Evolutionary conservation across 2,329 filamentous ascomycete species (phyloP).

Genomic region (Claviceps arundinis): DNA sequence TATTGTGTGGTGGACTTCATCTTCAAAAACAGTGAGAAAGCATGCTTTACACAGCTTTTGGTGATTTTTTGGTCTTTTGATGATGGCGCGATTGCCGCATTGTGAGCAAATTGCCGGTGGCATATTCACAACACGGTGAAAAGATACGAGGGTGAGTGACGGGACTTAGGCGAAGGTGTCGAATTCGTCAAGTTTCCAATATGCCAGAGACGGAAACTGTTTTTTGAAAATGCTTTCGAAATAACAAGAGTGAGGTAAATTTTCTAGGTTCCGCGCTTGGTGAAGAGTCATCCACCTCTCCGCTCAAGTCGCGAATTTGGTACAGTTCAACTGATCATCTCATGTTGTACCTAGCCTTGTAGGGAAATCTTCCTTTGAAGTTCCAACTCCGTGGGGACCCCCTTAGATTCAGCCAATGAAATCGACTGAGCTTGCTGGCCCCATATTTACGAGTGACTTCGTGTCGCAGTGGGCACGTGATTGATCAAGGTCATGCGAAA

Average conservation of each 20-base stretch:
- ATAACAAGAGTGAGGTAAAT: background rate
- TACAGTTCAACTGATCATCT: background rate
- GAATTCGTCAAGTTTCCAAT: background rate
- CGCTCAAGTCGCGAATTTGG: background rate
- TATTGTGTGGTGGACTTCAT: slow-evolving; percentile 90
- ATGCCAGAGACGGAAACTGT: too few species aligned
- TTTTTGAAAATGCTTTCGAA: background rate
- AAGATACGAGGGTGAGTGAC: background rate
- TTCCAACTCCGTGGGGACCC: background rate
- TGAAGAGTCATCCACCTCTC: background rate
- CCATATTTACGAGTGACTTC: too few species aligned
- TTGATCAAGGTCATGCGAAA: too few species aligned
- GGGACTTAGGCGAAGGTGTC: background rate
- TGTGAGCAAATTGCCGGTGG: slow-evolving; percentile 61
- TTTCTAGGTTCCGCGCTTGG: background rate
- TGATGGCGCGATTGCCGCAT: slow-evolving; percentile 70
- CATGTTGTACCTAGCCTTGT: background rate
- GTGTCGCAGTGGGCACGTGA: slow-evolving; percentile 4
- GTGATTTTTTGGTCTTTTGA: slow-evolving; percentile 89
- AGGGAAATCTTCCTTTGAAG: background rate
- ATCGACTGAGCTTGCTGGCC: background rate
- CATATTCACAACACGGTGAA: slow-evolving; percentile 36
- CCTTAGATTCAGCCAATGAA: background rate
- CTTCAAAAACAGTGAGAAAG: slow-evolving; percentile 79
- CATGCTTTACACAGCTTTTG: slow-evolving; percentile 85